These are phyloP conservation scores for Pythium rishiriense DNA, from an alignment of 352 stramenopile genomes.

Conservation along the genomic window DNA sequence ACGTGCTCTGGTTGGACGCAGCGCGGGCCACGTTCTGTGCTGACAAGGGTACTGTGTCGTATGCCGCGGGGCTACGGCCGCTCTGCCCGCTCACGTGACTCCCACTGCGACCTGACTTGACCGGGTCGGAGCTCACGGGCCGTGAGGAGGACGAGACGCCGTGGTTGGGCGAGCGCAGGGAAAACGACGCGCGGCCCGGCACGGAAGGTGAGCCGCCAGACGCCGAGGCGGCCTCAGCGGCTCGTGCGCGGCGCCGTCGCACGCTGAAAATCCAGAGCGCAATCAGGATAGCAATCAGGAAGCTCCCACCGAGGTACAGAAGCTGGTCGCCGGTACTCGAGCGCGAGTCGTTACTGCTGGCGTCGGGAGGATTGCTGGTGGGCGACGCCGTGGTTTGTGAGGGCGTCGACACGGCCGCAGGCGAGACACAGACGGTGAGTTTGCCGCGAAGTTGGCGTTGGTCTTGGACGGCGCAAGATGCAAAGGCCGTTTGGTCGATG, in stretches of 20 bases:
- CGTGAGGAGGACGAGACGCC: background rate
- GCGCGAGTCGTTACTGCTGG: background rate
- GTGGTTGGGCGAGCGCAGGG: background rate
- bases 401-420: background rate
- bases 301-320: constrained; percentile 40
- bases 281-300: constrained; percentile 37
- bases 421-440: constrained; percentile 34
- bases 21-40: constrained; percentile 1
- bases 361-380: background rate
- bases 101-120: background rate
- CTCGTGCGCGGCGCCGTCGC: constrained; percentile 18
- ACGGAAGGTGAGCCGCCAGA: background rate
- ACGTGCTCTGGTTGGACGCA: constrained; percentile 10
- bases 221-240: background rate
- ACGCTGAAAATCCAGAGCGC: constrained; percentile 24
- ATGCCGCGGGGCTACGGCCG: background rate
- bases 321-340: constrained; percentile 25
- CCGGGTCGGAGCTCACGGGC: background rate
- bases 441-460: constrained; percentile 30
- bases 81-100: background rate
- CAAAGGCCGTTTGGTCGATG: constrained; percentile 46
- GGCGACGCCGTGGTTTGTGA: background rate
- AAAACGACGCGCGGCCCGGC: background rate
- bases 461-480: constrained; percentile 33
- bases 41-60: background rate